Evolutionary conservation across 2,329 filamentous ascomycete species (phyloP), one percentile per base, ranked within the genome.

Genomic region (Alternaria atra): DNA sequence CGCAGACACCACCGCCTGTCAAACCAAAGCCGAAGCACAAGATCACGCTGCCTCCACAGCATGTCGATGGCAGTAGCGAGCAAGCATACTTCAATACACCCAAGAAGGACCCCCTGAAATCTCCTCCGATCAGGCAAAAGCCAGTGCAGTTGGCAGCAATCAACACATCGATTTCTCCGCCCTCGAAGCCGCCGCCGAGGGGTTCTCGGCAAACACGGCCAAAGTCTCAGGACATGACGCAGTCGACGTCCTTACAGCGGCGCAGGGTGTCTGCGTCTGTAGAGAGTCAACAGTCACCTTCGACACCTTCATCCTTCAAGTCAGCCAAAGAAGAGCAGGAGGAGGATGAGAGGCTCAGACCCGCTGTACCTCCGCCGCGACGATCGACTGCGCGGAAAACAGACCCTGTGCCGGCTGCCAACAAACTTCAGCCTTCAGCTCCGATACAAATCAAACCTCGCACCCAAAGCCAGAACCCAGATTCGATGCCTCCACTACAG

Each of bases 251-350:
- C 5, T 48, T 56, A n/a, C 63, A 65, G 5, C 66, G 64, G 43
- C 66, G 68, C 47, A 68, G 65, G 13, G 30, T 73, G 3, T 73
- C 74, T 8, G 68, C 66, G 9, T 75, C 75, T 8, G 27, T 73
- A 25, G 72, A 72, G 15, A 73, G 73, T 29, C 58, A 67, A 27
- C 70, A 73, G 17, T 64, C 63, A 4, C 68, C 71, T 2, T 73
- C 73, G 0, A 76, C 76, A 2, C 73, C 76, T 8, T 65, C 71
- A 0, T 77, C 75, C 1, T 79, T 77, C 58, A 72, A 72, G 35
- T 79, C 77, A 25, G 77, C 78, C 2, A 73, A 68, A 27, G 77
- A 78, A 56, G 71, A 73, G 15, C 72, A 77, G 55, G 72, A 73
- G 6, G 70, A 71, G 23, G 65, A 70, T 2, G 67, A 68, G 32